Evolutionary conservation across 176 grass and related monocot genomes (phyloP), one percentile per base, ranked within the genome.

Genomic region (Aechmea fasciata): DNA sequence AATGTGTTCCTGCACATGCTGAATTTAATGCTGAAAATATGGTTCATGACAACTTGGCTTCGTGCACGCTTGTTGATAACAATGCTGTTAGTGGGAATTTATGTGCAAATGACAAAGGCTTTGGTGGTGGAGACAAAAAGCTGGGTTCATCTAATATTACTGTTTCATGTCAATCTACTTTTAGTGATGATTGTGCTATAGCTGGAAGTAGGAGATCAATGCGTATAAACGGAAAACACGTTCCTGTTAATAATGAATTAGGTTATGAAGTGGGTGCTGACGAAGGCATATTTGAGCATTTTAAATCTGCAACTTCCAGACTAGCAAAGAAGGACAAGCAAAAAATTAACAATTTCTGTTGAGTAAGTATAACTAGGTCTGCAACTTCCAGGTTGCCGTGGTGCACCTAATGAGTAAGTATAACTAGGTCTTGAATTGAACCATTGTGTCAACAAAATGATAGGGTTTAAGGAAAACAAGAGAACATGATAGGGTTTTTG

Each of bases 151-250:
- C 25, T 41, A 69, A 20, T 77, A 66, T 48, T 48, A 25, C 24
- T 20, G 33, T 24, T 52, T 11, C 49, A 55, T 13, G 24, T 49
- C 49, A 48, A 71, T 51, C 33, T 55, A 13, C 10, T 13, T 29
- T 48, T 47, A 57, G 28, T 13, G 67, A 59, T 48, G 55, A 29
- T 77, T 51, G 26, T 28, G 50, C 20, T 69, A 51, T 48, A 68
- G 14, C 63, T 48, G 48, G 65, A 51, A 49, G 28, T 71, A 74
- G 63, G 52, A 74, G 47, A 81, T 61, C 69, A 57, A 69, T 54
- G 67, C 69, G 71, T 26, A 74, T 64, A 24, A 67, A 68, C 3
- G 50, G 69, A 41, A 81, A 54, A 51, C 54, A 73, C 23, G 52
- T 15, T 55, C 11, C 52, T 47, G 12, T 48, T 29, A 18, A 73